Evolutionary conservation across 176 grass and related monocot species (phyloP), one percentile per base, ranked within the genome.

Genomic region (Typha latifolia): DNA sequence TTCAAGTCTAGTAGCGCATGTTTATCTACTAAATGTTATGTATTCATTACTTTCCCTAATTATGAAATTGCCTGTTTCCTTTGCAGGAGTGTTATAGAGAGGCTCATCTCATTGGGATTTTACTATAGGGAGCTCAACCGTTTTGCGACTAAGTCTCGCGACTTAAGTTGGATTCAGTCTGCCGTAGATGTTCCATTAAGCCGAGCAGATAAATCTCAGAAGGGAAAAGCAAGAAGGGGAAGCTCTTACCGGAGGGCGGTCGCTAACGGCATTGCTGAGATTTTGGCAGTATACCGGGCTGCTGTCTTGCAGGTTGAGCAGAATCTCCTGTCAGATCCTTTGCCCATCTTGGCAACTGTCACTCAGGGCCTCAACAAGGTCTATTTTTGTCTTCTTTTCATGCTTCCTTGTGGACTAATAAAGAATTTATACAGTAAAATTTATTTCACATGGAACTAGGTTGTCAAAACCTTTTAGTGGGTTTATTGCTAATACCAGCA

Each of bases 221-320:
- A 90, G 51, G 66, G 47, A 1, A 88, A 84, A 66, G 61, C 62
- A 64, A 90, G 70, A 61, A 90, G 79, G 77, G 94, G 83, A 63
- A 97, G 94, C 80, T 78, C 73, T 52, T 97, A 97, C 32, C 74
- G 81, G 71, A 90, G 89, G 75, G 89, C 89, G 29, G 84, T 97
- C 79, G 85, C 73, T n/a, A 97, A 97, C 77, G 94, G 94, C 80
- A 82, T 97, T 83, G 79, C 80, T 9, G 94, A 97, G 59, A 84
- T 92, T 90, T 86, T 97, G 65, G 92, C 94, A 20, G 83, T 97
- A 32, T 97, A 90, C 69, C 90, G 94, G 66, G 74, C 94, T 71
- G 85, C 89, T 84, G 86, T 97, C 71, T 74, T 97, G 32, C 89
- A 97, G 67, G 83, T 97, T 43, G 94, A 97, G 77, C 89, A 97